phyloP scores from a whole-genome alignment of 768 basidiomycete species.

The Coprinellus micaceus region DNA sequence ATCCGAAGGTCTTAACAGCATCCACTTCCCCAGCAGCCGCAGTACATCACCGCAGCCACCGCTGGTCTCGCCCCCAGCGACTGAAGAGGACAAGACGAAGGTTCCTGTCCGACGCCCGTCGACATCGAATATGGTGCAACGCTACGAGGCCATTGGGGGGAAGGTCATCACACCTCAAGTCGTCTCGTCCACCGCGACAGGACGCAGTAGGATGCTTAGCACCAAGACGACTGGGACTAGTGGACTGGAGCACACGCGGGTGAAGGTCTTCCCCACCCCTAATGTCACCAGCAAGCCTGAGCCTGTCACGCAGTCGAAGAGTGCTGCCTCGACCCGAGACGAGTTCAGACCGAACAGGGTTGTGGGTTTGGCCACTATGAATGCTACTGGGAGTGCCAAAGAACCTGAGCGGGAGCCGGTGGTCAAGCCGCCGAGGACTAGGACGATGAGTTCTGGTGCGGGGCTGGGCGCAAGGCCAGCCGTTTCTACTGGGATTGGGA shows the following conservation, averaged over 20 bases:
- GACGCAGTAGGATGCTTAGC: constrained; percentile 10
- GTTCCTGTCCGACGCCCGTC: constrained; percentile 58
- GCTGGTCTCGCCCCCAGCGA: constrained; percentile 43
- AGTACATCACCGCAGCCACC: constrained; percentile 27
- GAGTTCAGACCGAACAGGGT: constrained; percentile 7
- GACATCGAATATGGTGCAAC: constrained; percentile 84
- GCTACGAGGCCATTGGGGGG: constrained; percentile 66
- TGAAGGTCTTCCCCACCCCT: constrained; percentile 7
- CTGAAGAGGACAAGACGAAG: constrained; percentile 42
- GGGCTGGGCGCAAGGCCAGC: neutral
- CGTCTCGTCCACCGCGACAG: constrained; percentile 15
- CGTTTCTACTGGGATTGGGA: neutral
- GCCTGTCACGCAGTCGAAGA: neutral
- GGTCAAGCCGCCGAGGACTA: neutral
- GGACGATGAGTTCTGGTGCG: neutral
- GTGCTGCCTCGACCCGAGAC: neutral
- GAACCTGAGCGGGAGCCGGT: neutral
- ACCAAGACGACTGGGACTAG: neutral
- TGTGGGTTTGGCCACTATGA: neutral
- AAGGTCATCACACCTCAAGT: constrained; percentile 25
- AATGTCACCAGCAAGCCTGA: neutral
- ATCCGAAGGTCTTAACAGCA: constrained; percentile 31
- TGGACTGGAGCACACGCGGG: neutral
- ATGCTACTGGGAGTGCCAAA: neutral
- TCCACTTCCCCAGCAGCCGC: neutral